Percentiles rank a stretch among this genome's conserved stretches.
These are phyloP conservation scores for Avena sativa DNA, from an alignment of 176 grass and related monocot species.

Conservation along the genomic window DNA sequence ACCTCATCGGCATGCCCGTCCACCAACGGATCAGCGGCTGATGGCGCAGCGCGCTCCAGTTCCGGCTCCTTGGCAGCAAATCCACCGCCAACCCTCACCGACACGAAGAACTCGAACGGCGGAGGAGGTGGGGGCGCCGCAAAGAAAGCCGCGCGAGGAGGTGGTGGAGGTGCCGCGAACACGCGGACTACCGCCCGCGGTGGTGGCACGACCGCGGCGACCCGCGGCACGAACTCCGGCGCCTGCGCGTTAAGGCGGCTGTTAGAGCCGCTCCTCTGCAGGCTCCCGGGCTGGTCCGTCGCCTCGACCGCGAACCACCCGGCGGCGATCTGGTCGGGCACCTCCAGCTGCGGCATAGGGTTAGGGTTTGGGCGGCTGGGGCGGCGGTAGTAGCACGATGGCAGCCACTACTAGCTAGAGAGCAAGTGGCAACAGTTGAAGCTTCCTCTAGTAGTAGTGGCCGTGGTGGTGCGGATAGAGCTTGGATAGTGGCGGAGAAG, in stretches of 20 bases:
- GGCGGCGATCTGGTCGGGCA: conserved; percentile 46
- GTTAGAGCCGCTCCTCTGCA: conserved; percentile 57
- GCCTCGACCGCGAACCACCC: conserved; percentile 30
- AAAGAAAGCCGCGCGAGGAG: conserved; percentile 50
- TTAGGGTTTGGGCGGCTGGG: conserved; percentile 38
- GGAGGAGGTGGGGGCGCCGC: conserved; percentile 40
- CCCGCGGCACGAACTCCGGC: conserved; percentile 78
- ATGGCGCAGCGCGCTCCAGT: conserved; percentile 19
- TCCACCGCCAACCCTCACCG: conserved; percentile 29
- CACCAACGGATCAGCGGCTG: conserved; percentile 33
- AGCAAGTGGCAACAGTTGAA: conserved; percentile 12
- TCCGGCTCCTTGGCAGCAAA: conserved; percentile 51
- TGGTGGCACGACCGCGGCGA: conserved; percentile 10
- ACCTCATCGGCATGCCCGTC: conserved; percentile 68
- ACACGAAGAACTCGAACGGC: conserved; percentile 65
- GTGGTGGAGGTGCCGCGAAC: conserved; percentile 50
- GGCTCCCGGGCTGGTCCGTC: conserved; percentile 39
- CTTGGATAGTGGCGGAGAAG: conserved; percentile 52
- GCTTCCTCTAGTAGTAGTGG: conserved; percentile 41
- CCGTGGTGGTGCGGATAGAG: conserved; percentile 18
- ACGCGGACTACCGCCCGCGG: conserved; percentile 51
- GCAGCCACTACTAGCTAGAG: conserved; percentile 41
- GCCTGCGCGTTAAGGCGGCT: conserved; percentile 81
- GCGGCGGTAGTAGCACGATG: neutral
- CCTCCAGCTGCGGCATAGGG: conserved; percentile 71